phyloP scores from a whole-genome alignment of 495 filamentous ascomycete genomes.

The Immersiella caudata region DNA sequence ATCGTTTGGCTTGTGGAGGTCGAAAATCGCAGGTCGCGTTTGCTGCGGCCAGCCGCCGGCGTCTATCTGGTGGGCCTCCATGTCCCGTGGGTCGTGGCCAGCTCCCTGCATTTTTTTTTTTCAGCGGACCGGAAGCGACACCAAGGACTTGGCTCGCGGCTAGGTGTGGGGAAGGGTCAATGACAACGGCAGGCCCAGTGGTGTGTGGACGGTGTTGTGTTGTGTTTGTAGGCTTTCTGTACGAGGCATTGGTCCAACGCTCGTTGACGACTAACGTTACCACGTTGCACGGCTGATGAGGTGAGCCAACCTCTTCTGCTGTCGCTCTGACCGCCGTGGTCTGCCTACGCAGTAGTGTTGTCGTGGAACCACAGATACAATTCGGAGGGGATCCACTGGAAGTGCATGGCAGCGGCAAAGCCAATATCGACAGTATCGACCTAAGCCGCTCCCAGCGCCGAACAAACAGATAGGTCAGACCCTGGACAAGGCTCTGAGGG shows the following conservation, averaged over 20 bases:
- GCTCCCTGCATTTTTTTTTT: not conserved
- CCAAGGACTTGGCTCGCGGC: not conserved
- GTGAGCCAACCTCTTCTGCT: not conserved
- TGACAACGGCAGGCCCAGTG: not conserved
- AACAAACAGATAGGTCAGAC: not conserved
- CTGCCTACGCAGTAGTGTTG: not conserved
- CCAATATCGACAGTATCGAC: not conserved
- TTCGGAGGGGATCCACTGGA: not conserved
- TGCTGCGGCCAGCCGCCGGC: not conserved
- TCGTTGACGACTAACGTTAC: not conserved
- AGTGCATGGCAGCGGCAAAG: not conserved
- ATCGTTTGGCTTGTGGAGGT: not conserved
- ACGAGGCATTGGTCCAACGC: not conserved
- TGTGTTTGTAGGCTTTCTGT: not conserved
- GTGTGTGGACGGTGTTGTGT: not conserved
- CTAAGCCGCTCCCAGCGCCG: not conserved
- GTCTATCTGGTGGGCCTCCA: not conserved
- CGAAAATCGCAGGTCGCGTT: not conserved
- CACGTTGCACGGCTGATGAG: not conserved
- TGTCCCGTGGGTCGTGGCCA: not conserved
- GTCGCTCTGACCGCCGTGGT: not conserved
- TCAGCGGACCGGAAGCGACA: not conserved
- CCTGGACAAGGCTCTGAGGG: constrained; percentile 1
- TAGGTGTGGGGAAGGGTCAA: not conserved
- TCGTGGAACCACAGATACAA: not conserved